These are phyloP conservation scores for Suillus lakei DNA, from an alignment of 768 basidiomycete genomes.

Conservation along the genomic window DNA sequence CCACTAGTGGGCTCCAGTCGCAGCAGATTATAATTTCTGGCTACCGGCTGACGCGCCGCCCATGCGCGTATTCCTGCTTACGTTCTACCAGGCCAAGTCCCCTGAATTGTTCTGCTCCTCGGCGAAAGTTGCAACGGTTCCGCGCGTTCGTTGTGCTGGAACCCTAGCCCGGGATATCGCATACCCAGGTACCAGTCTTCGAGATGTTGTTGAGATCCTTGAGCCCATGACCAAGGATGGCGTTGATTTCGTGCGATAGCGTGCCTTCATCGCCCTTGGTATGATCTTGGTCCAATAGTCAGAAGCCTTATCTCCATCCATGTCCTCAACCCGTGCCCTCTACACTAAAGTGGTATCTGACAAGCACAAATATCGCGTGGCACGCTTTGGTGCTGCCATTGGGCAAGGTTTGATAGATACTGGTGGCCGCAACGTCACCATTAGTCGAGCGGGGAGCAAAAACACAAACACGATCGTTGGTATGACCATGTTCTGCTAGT, in stretches of 20 bases:
- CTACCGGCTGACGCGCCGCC: no score
- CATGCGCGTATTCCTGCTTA: no score
- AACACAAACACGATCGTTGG: constrained; percentile 96
- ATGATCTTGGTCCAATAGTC: constrained; percentile 98
- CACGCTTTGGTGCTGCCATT: constrained; percentile 94
- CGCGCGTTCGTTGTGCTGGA: constrained; percentile 96
- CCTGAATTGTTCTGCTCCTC: constrained; percentile 93
- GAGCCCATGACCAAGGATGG: constrained; percentile 99
- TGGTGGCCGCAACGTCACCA: constrained; percentile 94
- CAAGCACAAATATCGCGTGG: constrained; percentile 99
- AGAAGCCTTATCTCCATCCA: constrained; percentile 84
- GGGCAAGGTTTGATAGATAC: constrained; percentile 98
- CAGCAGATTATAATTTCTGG: no score
- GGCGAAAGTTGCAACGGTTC: constrained; percentile 99
- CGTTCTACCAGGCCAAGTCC: constrained; percentile 95
- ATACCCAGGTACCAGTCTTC: constrained; percentile 90
- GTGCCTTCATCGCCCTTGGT: constrained; percentile 92
- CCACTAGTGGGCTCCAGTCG: no score
- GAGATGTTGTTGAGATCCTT: constrained; percentile 95
- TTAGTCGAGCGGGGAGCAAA: constrained; percentile 90
- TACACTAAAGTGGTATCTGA: constrained; percentile 90
- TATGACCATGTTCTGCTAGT: constrained; percentile 98
- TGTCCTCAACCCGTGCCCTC: constrained; percentile 76
- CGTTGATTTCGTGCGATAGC: constrained; percentile 98
- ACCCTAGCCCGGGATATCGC: constrained; percentile 96